Base-by-base conservation (phyloP, 441 rosid genomes). In the Brassica balearica region DNA sequence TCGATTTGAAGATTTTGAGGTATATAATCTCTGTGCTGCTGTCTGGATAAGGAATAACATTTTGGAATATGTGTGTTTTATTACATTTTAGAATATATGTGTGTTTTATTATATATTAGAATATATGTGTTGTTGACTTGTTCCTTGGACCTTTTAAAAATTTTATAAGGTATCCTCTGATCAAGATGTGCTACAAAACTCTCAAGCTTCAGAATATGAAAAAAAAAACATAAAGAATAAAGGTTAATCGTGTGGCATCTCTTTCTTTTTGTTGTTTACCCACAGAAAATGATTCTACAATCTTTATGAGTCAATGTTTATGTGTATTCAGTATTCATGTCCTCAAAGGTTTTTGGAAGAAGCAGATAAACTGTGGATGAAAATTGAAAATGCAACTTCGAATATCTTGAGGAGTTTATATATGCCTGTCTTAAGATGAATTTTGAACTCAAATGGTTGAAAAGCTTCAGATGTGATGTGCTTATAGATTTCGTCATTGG, bases 1-100 rank as follows among this genome's bases (percentile, higher is more conserved):
- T 23, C 58, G 38, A 67, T 68, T 32, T 8, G 70, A 73, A 67
- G 34, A 67, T 78, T 22, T 73, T 53, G 69, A 79, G 79, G 82
- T 79, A 79, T 79, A 38, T 36, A 56, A 43, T 73, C 71, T 17
- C 38, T 23, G 25, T 36, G 67, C n/a, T 79, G 48, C 71, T 69
- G 17, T 79, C 78, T 69, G 56, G 79, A 80, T 80, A 69, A 65
- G 67, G 79, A 69, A 80, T 69, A 74, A 53, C 61, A 38, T 62
- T 61, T 59, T 8, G 20, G 69, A 72, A 72, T 61, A 60, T 34
- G 62, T 68, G 36, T 79, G 68, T 32, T 72, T 29, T 29, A 29
- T 29, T 29, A 29, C 6, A 29, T 29, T 29, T 43, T 10, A 43
- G 55, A 46, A 46, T 46, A 46, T 46, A 48, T 46, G 53, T 41